A percentile compares a stretch with the other conserved stretches of the same genome.
phyloP scores from a whole-genome alignment of 2,329 filamentous ascomycete species.

The Chrysosporium queenslandicum region DNA sequence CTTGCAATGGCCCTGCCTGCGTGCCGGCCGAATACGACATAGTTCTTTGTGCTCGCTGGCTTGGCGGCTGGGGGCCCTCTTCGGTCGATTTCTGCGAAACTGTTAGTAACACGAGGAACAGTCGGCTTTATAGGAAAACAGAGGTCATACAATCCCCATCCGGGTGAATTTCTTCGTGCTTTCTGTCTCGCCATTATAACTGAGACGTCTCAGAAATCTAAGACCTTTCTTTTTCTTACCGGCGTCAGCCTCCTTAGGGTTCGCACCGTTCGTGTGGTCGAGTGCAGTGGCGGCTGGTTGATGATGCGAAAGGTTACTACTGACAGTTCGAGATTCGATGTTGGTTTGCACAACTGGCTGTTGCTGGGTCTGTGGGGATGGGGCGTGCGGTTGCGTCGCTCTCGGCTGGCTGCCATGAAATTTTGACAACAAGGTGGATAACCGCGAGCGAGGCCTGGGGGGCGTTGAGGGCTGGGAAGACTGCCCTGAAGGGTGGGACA shows the following conservation, averaged over 20 bases:
- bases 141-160: slow-evolving; percentile 4
- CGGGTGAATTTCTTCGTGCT: neutral
- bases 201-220: neutral
- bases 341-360: neutral
- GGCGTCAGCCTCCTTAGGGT: neutral
- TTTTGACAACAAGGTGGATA: neutral
- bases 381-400: neutral
- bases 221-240: neutral
- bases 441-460: neutral
- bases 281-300: no score
- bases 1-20: neutral
- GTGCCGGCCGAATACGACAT: neutral
- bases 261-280: no score
- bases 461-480: neutral
- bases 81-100: neutral
- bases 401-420: neutral
- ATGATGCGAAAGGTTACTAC: neutral
- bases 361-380: neutral
- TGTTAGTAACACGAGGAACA: neutral
- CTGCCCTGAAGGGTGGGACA: neutral
- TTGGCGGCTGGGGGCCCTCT: neutral
- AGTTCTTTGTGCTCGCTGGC: neutral
- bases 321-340: neutral
- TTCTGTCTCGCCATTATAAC: neutral
- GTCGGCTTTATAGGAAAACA: neutral